Conservation (phyloP, 2,329 filamentous ascomycete species). For the Paecilomyces sp. region DNA sequence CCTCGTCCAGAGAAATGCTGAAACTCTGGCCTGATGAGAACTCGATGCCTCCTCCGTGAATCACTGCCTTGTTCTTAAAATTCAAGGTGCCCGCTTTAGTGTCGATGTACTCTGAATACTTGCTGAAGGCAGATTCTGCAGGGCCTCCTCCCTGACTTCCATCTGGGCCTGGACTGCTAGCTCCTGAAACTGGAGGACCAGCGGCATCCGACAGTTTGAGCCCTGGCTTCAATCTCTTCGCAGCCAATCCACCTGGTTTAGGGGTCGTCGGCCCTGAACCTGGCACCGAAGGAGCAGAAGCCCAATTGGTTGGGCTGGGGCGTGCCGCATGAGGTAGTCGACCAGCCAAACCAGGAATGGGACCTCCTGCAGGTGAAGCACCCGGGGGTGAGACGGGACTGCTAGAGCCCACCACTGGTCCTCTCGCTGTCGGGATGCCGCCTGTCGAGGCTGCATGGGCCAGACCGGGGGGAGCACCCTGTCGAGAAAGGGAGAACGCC, state of each 20-base stretch:
- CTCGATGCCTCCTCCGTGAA: conserved; percentile 83
- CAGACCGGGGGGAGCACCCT: conserved; percentile 45
- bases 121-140: conserved; percentile 50
- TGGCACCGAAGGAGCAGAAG: conserved; percentile 19
- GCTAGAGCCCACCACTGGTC: conserved; percentile 1
- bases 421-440: conserved; percentile 16
- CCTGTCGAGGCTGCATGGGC: conserved; percentile 28
- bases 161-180: conserved; percentile 18
- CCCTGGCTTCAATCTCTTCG: conserved; percentile 41
- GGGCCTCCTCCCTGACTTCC: conserved; percentile 13
- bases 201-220: conserved; percentile 45
- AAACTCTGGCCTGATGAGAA: conserved; percentile 87
- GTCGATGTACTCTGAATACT: conserved; percentile 78
- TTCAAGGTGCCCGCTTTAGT: conserved; percentile 84
- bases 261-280: conserved; percentile 38
- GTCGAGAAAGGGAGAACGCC: conserved; percentile 60
- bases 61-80: conserved; percentile 86
- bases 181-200: conserved; percentile 42
- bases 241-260: conserved; percentile 39
- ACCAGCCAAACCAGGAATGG: conserved; percentile 24
- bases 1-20: conserved; percentile 89
- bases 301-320: conserved; percentile 26
- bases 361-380: conserved; percentile 13
- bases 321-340: conserved; percentile 18
- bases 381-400: conserved; percentile 8